These are phyloP conservation scores for Conidiobolus incongruus DNA, from an alignment of 371 early-diverging fungal genomes.

Conservation along the genomic window DNA sequence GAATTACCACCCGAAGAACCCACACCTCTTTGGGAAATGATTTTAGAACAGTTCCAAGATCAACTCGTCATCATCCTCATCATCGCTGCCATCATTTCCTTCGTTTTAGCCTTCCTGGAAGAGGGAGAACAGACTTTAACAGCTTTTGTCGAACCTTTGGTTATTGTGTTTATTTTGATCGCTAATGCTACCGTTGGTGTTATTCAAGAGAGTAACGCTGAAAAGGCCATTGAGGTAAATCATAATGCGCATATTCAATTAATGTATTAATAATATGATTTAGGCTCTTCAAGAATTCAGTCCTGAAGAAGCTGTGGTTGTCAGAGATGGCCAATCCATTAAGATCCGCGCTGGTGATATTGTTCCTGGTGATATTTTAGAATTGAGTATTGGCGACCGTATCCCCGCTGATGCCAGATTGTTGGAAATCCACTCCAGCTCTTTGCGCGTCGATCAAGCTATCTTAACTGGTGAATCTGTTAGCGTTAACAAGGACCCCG, in stretches of 20 bases:
- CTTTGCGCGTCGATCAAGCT: constrained; percentile 84
- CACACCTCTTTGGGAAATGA: constrained; percentile 77
- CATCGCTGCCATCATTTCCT: constrained; percentile 74
- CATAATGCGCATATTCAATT: background rate
- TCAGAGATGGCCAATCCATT: constrained; percentile 42
- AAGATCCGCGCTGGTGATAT: constrained; percentile 57
- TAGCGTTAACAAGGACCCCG: constrained; percentile 60
- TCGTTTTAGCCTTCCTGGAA: constrained; percentile 79
- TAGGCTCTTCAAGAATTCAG: constrained; percentile 81
- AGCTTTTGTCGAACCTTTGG: constrained; percentile 92
- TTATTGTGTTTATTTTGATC: constrained; percentile 86
- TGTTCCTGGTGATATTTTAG: constrained; percentile 93
- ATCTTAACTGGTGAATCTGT: constrained; percentile 94
- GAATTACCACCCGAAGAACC: constrained; percentile 63
- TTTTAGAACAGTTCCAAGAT: constrained; percentile 92
- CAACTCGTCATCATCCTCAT: constrained; percentile 88
- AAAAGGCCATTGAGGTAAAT: constrained; percentile 81
- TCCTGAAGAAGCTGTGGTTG: constrained; percentile 81
- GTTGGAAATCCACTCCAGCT: constrained; percentile 45
- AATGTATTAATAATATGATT: background rate
- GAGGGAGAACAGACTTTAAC: constrained; percentile 29
- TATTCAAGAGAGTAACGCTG: constrained; percentile 87
- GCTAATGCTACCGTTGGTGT: constrained; percentile 95
- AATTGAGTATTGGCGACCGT: constrained; percentile 78
- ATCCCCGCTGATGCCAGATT: constrained; percentile 90